These are phyloP conservation scores for Colletotrichum cordylinicola DNA, from an alignment of 2,329 filamentous ascomycete genomes.

Conservation along the genomic window DNA sequence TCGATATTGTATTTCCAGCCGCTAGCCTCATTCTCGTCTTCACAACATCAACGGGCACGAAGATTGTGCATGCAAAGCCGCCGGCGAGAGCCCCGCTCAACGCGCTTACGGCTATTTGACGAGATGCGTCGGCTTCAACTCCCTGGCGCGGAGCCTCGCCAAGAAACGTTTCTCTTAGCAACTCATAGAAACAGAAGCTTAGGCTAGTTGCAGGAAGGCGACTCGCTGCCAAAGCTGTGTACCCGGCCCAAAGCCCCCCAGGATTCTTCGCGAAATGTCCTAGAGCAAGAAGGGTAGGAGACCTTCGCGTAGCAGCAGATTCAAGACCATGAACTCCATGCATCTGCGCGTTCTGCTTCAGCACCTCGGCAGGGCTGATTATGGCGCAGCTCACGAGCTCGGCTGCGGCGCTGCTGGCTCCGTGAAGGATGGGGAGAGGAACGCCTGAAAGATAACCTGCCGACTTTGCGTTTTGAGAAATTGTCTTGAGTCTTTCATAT, in stretches of 20 bases:
- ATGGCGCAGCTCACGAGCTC: slow-evolving; percentile 24
- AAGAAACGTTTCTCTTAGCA: background rate
- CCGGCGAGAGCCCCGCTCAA: slow-evolving; percentile 20
- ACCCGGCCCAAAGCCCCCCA: background rate
- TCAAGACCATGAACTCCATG: background rate
- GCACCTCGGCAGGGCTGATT: slow-evolving; percentile 23
- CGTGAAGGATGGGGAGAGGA: slow-evolving; percentile 17
- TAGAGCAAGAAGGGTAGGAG: background rate
- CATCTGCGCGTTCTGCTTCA: slow-evolving; percentile 27
- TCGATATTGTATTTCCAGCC: background rate
- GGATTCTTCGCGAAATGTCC: background rate
- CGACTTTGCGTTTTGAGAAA: background rate
- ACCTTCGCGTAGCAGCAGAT: background rate
- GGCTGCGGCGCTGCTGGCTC: slow-evolving; percentile 20
- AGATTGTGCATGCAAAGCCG: slow-evolving; percentile 4
- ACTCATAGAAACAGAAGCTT: background rate
- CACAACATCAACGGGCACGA: slow-evolving; percentile 25
- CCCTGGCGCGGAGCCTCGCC: background rate
- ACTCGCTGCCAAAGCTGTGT: background rate
- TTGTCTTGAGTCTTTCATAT: slow-evolving; percentile 22
- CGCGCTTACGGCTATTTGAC: background rate
- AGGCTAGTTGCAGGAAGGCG: background rate
- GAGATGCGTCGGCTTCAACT: background rate
- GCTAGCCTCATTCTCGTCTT: slow-evolving; percentile 26
- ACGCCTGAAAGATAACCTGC: background rate